These are phyloP conservation scores for Alectoria sarmentosa DNA, from an alignment of 495 filamentous ascomycete species.

Conservation along the genomic window DNA sequence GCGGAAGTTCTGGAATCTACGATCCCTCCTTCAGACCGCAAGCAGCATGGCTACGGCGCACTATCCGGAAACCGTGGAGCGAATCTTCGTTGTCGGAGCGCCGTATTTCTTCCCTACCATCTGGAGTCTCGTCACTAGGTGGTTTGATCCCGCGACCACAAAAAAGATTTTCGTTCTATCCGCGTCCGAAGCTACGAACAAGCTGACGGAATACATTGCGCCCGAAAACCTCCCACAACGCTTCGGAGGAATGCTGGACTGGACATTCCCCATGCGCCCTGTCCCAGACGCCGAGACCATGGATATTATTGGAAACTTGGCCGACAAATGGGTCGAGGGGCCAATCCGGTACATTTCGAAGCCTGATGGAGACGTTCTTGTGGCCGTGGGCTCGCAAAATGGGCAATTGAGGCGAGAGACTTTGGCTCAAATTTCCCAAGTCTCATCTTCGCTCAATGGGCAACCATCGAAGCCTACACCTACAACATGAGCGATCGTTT, in stretches of 20 bases:
- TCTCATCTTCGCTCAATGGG: not conserved
- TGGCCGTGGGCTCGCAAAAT: not conserved
- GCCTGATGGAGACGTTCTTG: not conserved
- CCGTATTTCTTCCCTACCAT: constrained; percentile 85
- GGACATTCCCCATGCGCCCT: not conserved
- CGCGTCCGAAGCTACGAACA: not conserved
- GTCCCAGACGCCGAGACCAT: not conserved
- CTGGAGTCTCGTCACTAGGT: constrained; percentile 87
- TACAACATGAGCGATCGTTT: not conserved
- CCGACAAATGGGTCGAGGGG: not conserved
- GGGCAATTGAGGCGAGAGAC: not conserved
- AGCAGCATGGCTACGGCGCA: constrained; percentile 75
- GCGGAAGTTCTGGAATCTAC: constrained; percentile 87
- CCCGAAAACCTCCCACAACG: not conserved
- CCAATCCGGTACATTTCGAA: not conserved
- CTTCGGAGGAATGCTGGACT: not conserved
- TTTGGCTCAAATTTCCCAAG: not conserved
- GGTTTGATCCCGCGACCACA: constrained; percentile 86
- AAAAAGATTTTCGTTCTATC: constrained; percentile 77
- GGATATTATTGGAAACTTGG: not conserved
- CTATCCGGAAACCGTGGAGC: constrained; percentile 81
- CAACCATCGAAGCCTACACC: not conserved
- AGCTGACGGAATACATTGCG: not conserved
- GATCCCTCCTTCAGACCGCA: constrained; percentile 81
- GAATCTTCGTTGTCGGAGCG: constrained; percentile 80